Conservation (phyloP, 495 filamentous ascomycete species). For the Podospora tetraspora region DNA sequence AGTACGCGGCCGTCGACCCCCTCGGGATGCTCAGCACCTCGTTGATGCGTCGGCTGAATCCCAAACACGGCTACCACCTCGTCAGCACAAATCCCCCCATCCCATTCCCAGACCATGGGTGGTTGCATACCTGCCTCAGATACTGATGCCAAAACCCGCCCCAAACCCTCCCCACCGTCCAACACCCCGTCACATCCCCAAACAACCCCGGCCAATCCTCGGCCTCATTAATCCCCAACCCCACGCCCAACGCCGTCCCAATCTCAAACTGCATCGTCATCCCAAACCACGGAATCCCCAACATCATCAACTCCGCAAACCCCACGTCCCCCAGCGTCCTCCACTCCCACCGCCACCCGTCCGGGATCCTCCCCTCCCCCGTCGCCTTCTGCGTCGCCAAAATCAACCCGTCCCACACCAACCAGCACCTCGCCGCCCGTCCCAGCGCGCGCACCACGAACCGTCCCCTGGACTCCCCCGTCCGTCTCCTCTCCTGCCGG, state of each 20-base stretch:
- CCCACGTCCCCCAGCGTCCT: not conserved
- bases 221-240: constrained; percentile 8
- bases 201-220: constrained; percentile 34
- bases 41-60: constrained; percentile 26
- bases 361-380: not conserved
- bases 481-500: not conserved
- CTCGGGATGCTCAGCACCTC: constrained; percentile 27
- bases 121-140: constrained; percentile 22
- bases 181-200: constrained; percentile 30
- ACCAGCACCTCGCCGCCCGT: constrained; percentile 6
- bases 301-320: constrained; percentile 13
- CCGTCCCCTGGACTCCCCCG: not conserved
- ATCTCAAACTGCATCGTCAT: constrained; percentile 19
- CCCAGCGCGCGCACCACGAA: not conserved
- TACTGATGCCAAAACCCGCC: constrained; percentile 43
- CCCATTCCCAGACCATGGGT: not conserved
- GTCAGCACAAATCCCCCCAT: not conserved
- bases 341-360: constrained; percentile 5
- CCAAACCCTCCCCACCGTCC: constrained; percentile 20
- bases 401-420: constrained; percentile 14
- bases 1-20: constrained; percentile 28
- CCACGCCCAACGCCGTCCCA: constrained; percentile 10
- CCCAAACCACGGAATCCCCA: constrained; percentile 4
- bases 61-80: constrained; percentile 13
- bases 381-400: constrained; percentile 1